Base-by-base conservation (phyloP, 371 early-diverging fungal genomes). In the Entomophthora muscae region DNA sequence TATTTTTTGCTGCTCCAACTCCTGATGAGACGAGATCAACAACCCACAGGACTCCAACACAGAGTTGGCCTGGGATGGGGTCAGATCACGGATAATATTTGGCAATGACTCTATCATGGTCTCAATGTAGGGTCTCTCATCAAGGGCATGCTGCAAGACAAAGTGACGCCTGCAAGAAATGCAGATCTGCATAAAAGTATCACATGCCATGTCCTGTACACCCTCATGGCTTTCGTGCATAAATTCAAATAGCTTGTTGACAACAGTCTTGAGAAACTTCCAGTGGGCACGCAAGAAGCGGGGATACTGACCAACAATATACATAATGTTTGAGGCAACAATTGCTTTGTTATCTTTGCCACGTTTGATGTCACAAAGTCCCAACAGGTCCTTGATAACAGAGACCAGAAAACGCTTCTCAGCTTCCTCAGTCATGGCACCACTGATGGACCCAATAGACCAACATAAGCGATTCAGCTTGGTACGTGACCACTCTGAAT, bases 191-290 rank as follows among this genome's bases (percentile, higher is more conserved):
- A 95, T 93, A 73, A 99, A 98, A 1, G 99, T 98, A 73, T 99
- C 99, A 75, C 99, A 99, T 26, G 99, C 99, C 99, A 99, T 99
- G 73, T 99, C 99, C 72, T 97, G 96, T 23, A 99, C 98, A 77
- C 99, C 99, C 76, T 98, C 98, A 68, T 98, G 97, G 2, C 85
- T 76, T 75, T 99, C 99, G 69, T 98, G 95, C 99, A 99, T 99
- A 75, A 99, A 99, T 77, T 99, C 99, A 75, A 99, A 98, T 51
- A 99, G 76, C 73, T 99, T 99, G 83, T 95, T 96, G 65, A 98
- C 91, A n/a, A 99, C 99, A 0, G 99, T 96, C 82, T 95, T 98
- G 66, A 99, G 77, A 77, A 99, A 99, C 74, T 93, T 96, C 93
- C 96, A 95, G 71, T 99, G 98, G 1, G 95, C 90, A 71, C 93